Base-by-base conservation (phyloP, 2,329 filamentous ascomycete species). In the Phyllosticta ampelicida region DNA sequence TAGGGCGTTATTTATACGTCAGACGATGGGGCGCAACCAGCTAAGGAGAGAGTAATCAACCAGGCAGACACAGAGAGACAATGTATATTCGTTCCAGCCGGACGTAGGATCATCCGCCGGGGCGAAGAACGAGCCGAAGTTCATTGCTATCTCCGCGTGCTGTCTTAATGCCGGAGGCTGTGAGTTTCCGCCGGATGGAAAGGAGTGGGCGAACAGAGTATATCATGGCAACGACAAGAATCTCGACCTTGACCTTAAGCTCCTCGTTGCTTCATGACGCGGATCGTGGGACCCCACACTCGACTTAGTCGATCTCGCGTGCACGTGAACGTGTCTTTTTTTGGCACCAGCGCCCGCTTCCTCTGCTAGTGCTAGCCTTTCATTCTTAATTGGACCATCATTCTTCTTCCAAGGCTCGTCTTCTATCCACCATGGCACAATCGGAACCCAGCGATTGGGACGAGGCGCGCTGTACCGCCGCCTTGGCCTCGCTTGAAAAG, bases 401-500 rank as follows among this genome's bases (percentile, higher is more conserved):
- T 44, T 9, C 19, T 3, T 21, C n/a, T n/a, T 18, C 9, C 30
- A 57, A 23, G 20, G 11, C 50, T 2, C 21, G 5, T 8, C 16
- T 16, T 9, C 13, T 30, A 21, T 23, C 29, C 20, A 44, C 5
- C 23, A 58, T 58, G 55, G 52, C 55, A 13, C 23, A 30, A 9
- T 5, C 29, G n/a, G 16, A 30, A 10, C 10, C 23, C 11, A 21
- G 30, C 50, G 9, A 48, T 48, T 74, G 71, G 71, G 71, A 73
- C 55, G 73, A 75, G 64, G 65, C 66, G 52, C 69, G 71, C 59
- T 72, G 70, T 61, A 69, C 68, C 63, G 67, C 69, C 59, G 74
- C 74, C 2, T 73, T 79, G 48, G 73, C 73, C 30, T 70, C 73
- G 51, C 67, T 78, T 19, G 74, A 76, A 62, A 64, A 67, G 48